Conservation (phyloP, 345 rosid genomes). For the Salix koriyanagi region DNA sequence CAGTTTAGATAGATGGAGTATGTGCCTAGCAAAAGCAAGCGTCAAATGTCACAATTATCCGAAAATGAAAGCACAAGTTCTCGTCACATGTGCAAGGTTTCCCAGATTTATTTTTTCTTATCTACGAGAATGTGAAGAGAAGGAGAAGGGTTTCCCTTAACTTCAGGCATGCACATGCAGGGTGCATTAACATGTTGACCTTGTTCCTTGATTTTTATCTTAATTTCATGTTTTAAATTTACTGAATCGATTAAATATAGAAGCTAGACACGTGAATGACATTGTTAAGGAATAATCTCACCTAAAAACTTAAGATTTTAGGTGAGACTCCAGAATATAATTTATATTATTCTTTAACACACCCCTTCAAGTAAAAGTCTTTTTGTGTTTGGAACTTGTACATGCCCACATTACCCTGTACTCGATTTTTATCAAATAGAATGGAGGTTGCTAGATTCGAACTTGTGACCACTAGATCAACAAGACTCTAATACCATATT, state of each 20-base stretch:
- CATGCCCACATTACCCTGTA: too few species aligned
- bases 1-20: slow-evolving; percentile 21
- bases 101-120: not conserved
- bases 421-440: too few species aligned
- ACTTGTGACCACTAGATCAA: too few species aligned
- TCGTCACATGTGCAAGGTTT: slow-evolving; percentile 1
- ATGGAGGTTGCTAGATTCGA: too few species aligned
- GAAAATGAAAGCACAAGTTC: slow-evolving; percentile 2
- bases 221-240: too few species aligned
- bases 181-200: slow-evolving; percentile 6
- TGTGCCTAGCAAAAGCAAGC: slow-evolving; percentile 4
- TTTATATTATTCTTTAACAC: too few species aligned
- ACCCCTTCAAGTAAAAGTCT: rapidly evolving
- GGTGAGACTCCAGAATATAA: rapidly evolving
- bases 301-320: too few species aligned
- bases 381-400: too few species aligned
- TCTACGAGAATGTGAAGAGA: not conserved
- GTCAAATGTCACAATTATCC: slow-evolving; percentile 8
- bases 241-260: too few species aligned
- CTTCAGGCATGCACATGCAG: slow-evolving; percentile 11
- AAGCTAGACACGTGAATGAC: too few species aligned
- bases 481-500: too few species aligned
- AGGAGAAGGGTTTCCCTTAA: not conserved
- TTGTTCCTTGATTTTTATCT: not conserved
- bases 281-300: too few species aligned